Base-by-base conservation (phyloP, 768 basidiomycete species). In the Collybiopsis luxurians region DNA sequence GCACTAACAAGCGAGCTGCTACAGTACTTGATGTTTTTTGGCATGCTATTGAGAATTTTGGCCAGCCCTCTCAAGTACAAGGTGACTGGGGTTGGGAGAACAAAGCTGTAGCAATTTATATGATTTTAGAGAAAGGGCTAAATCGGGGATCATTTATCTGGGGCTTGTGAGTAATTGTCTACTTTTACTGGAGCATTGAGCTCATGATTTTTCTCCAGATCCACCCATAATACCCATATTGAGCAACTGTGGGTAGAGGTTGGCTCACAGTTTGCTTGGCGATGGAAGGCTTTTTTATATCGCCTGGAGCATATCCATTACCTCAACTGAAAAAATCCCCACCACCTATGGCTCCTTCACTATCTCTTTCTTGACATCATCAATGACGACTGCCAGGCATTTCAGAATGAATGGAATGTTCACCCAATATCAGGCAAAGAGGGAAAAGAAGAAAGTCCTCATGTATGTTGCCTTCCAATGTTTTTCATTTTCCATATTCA, bases 361-460 rank as follows among this genome's bases (percentile, higher is more conserved):
- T 30, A 56, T 28, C 59, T 74, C 0, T 75, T 75, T 53, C 61
- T 74, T 0, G 31, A 51, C 1, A 48, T 55, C 4, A 62, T 74
- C 13, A 68, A 74, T 40, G 21, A 51, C 1, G 67, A 73, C 45
- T 73, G 72, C 42, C 1, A 49, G 0, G 39, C 53, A 5, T 72
- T 74, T 48, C 62, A 57, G 15, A 3, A 56, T 5, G 60, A 69
- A 1, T 73, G 73, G 70, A 75, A 74, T 34, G 38, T 61, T 15
- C 68, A 74, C 38, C 62, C 67, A 0, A 62, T 74, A 19, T 64
- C 58, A n/a, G 67, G 63, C 6, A 60, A 10, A 44, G 51, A 44
- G 19, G 62, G 58, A 2, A 46, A 63, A 2, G 53, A 69, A 43
- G 52, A 59, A 34, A 57, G 58, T 19, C 60, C 60, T 4, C 19